A percentile compares a stretch with the other conserved stretches of the same genome.
Conservation (phyloP, 352 stramenopile species). For the Phytophthora foliorum region DNA sequence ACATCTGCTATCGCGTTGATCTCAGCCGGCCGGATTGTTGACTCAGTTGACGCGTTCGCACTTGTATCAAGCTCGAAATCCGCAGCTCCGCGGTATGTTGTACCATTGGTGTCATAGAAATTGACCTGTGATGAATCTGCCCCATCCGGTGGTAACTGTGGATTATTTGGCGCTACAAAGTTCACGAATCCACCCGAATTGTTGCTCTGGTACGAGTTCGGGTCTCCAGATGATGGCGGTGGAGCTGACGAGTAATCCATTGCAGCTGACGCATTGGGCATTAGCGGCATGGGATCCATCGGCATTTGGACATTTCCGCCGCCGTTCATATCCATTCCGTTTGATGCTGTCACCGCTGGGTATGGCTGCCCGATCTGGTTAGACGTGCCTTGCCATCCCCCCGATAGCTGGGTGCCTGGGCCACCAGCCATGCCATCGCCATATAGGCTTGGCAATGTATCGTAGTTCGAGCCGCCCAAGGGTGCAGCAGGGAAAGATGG, state of each 20-base stretch:
- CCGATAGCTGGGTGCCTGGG: constrained; percentile 16
- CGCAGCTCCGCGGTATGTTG: constrained; percentile 65
- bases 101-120: constrained; percentile 77
- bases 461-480: constrained; percentile 32
- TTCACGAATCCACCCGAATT: constrained; percentile 36
- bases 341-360: constrained; percentile 19
- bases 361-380: constrained; percentile 33
- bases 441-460: constrained; percentile 40
- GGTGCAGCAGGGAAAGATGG: constrained; percentile 34
- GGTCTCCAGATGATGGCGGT: constrained; percentile 19
- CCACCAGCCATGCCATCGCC: constrained; percentile 12
- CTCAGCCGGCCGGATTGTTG: background rate
- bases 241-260: constrained; percentile 33
- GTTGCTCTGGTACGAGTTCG: constrained; percentile 29
- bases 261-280: constrained; percentile 28
- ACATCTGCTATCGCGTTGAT: constrained; percentile 47
- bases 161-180: constrained; percentile 74
- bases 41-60: constrained; percentile 3
- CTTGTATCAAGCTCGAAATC: constrained; percentile 59
- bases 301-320: constrained; percentile 31
- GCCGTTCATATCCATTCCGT: constrained; percentile 28
- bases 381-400: constrained; percentile 33
- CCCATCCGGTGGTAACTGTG: constrained; percentile 43
- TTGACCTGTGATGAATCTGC: constrained; percentile 56
- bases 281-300: constrained; percentile 34